These are phyloP conservation scores for Pseudozyma pruni DNA, from an alignment of 1,284 basidiomycete species.

Conservation along the genomic window DNA sequence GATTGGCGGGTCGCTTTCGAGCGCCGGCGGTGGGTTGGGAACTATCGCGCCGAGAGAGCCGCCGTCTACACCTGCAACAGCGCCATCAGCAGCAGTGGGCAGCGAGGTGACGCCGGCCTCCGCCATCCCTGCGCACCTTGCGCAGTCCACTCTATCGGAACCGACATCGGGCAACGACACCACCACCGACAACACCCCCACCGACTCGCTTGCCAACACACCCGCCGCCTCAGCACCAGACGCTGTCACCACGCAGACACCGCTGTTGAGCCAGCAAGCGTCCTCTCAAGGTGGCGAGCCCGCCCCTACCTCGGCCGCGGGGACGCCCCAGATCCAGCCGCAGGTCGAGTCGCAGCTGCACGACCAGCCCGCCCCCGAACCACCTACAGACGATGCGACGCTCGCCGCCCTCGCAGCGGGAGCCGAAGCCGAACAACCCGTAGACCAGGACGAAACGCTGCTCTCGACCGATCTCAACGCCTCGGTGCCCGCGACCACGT, in stretches of 20 bases:
- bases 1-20: constrained; percentile 7
- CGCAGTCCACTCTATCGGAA: constrained; percentile 12
- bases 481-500: constrained; percentile 12
- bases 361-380: constrained; percentile 14
- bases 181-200: constrained; percentile 20
- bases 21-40: constrained; percentile 28
- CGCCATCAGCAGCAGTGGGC: constrained; percentile 1
- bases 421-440: constrained; percentile 21
- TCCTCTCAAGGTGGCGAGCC: constrained; percentile 25
- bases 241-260: background rate
- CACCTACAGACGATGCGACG: constrained; percentile 11
- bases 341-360: constrained; percentile 41
- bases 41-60: constrained; percentile 40
- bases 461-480: constrained; percentile 14
- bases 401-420: constrained; percentile 25
- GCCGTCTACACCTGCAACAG: constrained; percentile 8
- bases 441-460: constrained; percentile 9
- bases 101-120: constrained; percentile 16
- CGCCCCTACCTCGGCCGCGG: background rate
- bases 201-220: constrained; percentile 18
- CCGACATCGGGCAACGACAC: constrained; percentile 18
- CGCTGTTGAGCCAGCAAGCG: background rate
- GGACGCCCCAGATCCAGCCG: constrained; percentile 28
- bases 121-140: constrained; percentile 31
- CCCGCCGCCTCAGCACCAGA: constrained; percentile 7